A percentile compares a stretch with the other conserved stretches of the same genome.
phyloP scores from a whole-genome alignment of 306 rosid species.

The Medicago ruthenica region DNA sequence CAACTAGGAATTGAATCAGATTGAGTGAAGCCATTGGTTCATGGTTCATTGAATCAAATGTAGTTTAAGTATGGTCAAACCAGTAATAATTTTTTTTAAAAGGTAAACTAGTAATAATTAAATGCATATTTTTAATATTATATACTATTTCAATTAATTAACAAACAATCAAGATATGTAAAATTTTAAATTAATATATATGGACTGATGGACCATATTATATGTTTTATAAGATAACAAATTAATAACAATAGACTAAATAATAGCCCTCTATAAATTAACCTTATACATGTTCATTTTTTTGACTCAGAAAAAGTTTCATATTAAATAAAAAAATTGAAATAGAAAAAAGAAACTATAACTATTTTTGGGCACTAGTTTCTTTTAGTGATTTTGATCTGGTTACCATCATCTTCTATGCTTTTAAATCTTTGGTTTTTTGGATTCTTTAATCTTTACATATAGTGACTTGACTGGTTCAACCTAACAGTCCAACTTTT shows the following conservation, averaged over 20 bases:
- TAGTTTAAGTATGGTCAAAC: not conserved
- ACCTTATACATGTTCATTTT: not conserved
- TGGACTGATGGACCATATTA: not conserved
- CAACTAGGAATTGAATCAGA: too few species aligned
- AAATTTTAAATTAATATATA: not conserved
- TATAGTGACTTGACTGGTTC: not conserved
- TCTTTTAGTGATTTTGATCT: not conserved
- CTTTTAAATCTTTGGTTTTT: not conserved
- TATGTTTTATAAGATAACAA: too few species aligned
- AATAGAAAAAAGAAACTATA: not conserved
- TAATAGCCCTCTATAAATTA: too few species aligned
- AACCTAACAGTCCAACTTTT: not conserved
- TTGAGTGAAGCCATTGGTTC: too few species aligned
- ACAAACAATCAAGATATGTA: constrained; percentile 3
- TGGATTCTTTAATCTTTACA: not conserved
- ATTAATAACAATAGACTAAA: not conserved
- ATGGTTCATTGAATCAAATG: too few species aligned
- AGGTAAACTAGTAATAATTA: not conserved
- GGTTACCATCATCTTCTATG: not conserved
- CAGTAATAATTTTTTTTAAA: not conserved
- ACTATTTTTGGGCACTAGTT: not conserved
- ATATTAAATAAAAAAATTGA: not conserved
- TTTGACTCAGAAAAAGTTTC: not conserved
- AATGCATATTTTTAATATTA: too few species aligned
- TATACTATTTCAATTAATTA: not conserved